These are phyloP conservation scores for Vanrija humicola DNA, from an alignment of 1,284 basidiomycete species.

Conservation along the genomic window DNA sequence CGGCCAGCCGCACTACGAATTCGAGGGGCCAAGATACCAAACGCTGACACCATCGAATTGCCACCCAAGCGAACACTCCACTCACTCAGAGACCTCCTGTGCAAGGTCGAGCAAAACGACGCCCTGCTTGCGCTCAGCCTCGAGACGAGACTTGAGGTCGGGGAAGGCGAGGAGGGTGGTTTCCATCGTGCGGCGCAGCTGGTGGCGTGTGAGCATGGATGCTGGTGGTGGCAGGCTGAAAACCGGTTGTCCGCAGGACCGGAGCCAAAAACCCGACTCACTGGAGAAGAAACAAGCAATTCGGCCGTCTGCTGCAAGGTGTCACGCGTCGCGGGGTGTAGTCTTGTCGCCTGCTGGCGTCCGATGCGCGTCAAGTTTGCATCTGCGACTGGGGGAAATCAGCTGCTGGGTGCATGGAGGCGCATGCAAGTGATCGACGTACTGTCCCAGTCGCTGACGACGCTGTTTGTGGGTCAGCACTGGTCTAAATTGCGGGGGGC, in stretches of 20 bases:
- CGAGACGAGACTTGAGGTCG: constrained; percentile 30
- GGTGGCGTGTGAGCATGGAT: neutral
- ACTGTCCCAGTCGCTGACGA: constrained; percentile 45
- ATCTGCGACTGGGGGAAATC: constrained; percentile 35
- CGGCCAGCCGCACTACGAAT: no score
- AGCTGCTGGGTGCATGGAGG: neutral
- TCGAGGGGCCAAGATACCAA: no score
- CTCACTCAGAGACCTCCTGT: constrained; percentile 45
- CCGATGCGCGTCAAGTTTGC: constrained; percentile 45
- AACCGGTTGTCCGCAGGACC: neutral
- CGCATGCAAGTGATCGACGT: constrained; percentile 4
- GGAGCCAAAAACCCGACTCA: constrained; percentile 12
- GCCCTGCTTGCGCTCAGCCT: constrained; percentile 30
- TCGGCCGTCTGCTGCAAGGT: constrained; percentile 39
- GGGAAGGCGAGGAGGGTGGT: constrained; percentile 45
- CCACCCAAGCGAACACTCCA: constrained; percentile 2
- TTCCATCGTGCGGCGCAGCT: constrained; percentile 47
- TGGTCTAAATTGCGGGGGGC: neutral
- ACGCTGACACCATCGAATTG: no score
- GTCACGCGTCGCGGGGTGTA: constrained; percentile 36
- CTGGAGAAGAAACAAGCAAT: constrained; percentile 44
- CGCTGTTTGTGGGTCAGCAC: constrained; percentile 21
- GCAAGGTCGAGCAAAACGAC: constrained; percentile 42
- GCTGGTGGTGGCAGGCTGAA: neutral
- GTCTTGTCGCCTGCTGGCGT: constrained; percentile 31